phyloP scores from a whole-genome alignment of 495 filamentous ascomycete species.

The Evernia prunastri region DNA sequence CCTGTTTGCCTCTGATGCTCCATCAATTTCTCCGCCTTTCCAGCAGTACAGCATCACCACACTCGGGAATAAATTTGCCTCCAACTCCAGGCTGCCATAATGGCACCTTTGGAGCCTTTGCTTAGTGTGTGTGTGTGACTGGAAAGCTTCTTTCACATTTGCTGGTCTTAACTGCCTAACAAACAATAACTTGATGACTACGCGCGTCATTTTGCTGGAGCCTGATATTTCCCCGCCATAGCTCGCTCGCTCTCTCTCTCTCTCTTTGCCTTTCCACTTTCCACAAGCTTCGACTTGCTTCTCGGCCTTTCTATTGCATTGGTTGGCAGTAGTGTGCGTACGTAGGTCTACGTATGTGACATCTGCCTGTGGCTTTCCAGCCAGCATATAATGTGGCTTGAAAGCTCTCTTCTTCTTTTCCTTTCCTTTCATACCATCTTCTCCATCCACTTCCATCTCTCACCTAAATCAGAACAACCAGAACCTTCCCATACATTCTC shows the following conservation, averaged over 20 bases:
- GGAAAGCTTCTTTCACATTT: no score
- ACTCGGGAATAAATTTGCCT: no score
- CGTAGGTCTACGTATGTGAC: constrained; percentile 21
- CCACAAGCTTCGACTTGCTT: constrained; percentile 17
- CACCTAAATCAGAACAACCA: not conserved
- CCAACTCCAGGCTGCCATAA: not conserved
- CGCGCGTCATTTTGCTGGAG: constrained; percentile 13
- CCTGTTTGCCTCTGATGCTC: not conserved
- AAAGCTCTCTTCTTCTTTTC: constrained; percentile 9
- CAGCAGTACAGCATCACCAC: no score
- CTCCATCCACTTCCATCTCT: constrained; percentile 1
- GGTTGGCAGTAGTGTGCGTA: constrained; percentile 1
- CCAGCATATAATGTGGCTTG: constrained; percentile 26
- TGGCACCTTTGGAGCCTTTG: not conserved
- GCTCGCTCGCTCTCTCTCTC: no score
- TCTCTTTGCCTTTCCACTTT: not conserved
- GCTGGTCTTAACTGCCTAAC: no score
- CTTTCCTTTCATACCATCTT: constrained; percentile 15
- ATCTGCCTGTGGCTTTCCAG: constrained; percentile 24
- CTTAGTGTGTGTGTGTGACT: not conserved
- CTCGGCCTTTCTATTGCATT: constrained; percentile 15
- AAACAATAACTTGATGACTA: no score
- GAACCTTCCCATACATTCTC: not conserved
- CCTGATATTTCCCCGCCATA: constrained; percentile 15
- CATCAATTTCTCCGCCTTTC: not conserved